Base-by-base conservation (phyloP, 306 rosid species). In the Corylus avellana region DNA sequence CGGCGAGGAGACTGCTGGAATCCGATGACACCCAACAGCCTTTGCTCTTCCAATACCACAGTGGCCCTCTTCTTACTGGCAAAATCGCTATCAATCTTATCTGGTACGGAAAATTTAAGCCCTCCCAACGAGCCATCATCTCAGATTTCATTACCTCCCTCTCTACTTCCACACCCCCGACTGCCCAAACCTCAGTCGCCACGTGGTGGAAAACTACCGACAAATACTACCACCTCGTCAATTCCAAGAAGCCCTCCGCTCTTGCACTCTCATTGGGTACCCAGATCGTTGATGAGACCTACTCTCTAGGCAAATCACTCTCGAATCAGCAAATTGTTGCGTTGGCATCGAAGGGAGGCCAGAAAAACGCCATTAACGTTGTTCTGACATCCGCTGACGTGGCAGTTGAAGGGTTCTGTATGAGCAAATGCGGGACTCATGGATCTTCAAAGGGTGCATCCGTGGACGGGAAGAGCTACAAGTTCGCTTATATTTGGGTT, bases 71-170 rank as follows among this genome's bases (percentile, higher is more conserved):
- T 47, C 90, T 91, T 1, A 39, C 57, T 0, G 92, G 93, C 0
- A 83, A 86, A 49, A 64, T 84, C 82, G 77, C 93, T 69, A 17
- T 90, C 73, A 89, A 93, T 78, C 86, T 93, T 12, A 87, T 93
- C 3, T 93, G 94, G 94, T 93, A 93, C 54, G 98, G 93, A 4
- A 84, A 79, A 10, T 93, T 93, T 90, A 88, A 42, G 3, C 88
- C 93, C 3, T 82, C 93, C 72, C 97, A 91, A 62, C 78, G 84
- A 17, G 89, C 92, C 17, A 87, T 89, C 37, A 51, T 91, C 75
- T 16, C 91, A 9, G 91, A 93, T 63, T 93, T 93, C 82, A 48
- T 93, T 74, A 20, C 88, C 82, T 93, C 97, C 37, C 82, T 89
- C 27, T 81, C 89, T 37, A 56, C 87, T n/a, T 66, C 93, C 68